Base-by-base conservation (phyloP, 2,329 filamentous ascomycete species). In the Colletotrichum neosansevieriae region DNA sequence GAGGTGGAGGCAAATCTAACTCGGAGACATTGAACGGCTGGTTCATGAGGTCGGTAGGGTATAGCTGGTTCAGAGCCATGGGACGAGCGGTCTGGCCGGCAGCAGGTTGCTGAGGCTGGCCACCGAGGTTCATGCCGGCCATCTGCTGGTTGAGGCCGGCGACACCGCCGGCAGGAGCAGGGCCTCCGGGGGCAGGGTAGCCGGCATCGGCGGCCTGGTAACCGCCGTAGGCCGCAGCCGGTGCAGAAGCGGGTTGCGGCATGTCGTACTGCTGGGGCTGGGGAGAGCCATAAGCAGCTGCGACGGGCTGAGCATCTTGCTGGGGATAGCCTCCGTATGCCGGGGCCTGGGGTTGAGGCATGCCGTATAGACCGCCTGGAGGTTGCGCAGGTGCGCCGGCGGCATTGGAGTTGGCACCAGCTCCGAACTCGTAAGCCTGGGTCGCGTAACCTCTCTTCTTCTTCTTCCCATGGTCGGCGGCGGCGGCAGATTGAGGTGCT, bases 391-490 rank as follows among this genome's bases (percentile, higher is more conserved):
- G 85, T 36, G 81, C 87, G 60, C 74, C 76, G 64, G 76, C 79
- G 62, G 92, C 90, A 44, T 60, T 65, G 54, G 65, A 65, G 86
- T 98, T 98, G 76, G 92, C 93, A 75, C 95, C 96, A 58, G 88
- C 87, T 58, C 92, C 94, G 75, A 98, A 96, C 68, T 97, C 95
- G 80, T 97, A 99, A 51, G 95, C 95, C 80, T 97, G 92, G 65
- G 93, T 93, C 62, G 96, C 96, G 83, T 98, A 98, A 65, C 92
- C 91, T 84, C 94, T 89, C 88, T 97, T 97, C 89, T 97, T 98
- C 84, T 94, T 94, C 79, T 88, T 90, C 71, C 83, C 85, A 53
- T 83, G 83, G 49, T 84, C 84, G 34, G 80, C 75, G 49, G 72
- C 76, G 10, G 72, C 76, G 10, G 80, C 75, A 11, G 77, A 76